phyloP scores from a whole-genome alignment of 768 basidiomycete species.

The Brasilioporus rufonigricans region DNA sequence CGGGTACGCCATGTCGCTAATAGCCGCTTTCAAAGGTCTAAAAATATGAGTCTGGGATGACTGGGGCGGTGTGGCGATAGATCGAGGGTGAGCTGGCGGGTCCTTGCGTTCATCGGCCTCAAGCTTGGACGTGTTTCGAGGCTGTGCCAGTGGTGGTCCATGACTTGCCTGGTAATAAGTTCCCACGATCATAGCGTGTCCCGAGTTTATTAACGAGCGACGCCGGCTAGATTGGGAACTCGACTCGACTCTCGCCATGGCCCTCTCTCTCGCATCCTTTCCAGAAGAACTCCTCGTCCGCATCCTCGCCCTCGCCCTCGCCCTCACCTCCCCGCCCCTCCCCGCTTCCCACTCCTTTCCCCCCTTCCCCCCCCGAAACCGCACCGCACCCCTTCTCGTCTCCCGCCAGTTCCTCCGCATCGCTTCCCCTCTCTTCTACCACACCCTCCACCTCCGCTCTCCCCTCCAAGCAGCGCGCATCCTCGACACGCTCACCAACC shows the following conservation, averaged over 20 bases:
- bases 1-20: too few relatives aligned
- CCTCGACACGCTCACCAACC: slow-evolving; percentile 34
- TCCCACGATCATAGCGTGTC: too few relatives aligned
- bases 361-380: slow-evolving; percentile 18
- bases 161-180: too few relatives aligned
- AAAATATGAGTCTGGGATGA: too few relatives aligned
- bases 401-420: slow-evolving; percentile 54
- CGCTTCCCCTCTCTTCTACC: slow-evolving; percentile 55
- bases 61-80: too few relatives aligned
- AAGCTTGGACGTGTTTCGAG: too few relatives aligned
- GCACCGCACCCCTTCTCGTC: slow-evolving; percentile 47
- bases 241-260: slow-evolving; percentile 6
- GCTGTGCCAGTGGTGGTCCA: too few relatives aligned
- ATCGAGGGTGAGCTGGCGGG: too few relatives aligned
- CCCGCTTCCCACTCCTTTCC: slow-evolving; percentile 26
- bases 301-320: slow-evolving; percentile 37
- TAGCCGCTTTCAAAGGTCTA: too few relatives aligned
- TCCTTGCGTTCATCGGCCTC: too few relatives aligned
- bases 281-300: slow-evolving; percentile 48
- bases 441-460: slow-evolving; percentile 45
- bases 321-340: slow-evolving; percentile 28
- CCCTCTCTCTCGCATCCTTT: slow-evolving; percentile 27
- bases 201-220: too few relatives aligned
- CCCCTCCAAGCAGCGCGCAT: slow-evolving; percentile 38
- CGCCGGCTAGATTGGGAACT: background rate